Evolutionary conservation across 495 filamentous ascomycete genomes (phyloP), one percentile per base, ranked within the genome.

Genomic region (Podospora pseudocomata): DNA sequence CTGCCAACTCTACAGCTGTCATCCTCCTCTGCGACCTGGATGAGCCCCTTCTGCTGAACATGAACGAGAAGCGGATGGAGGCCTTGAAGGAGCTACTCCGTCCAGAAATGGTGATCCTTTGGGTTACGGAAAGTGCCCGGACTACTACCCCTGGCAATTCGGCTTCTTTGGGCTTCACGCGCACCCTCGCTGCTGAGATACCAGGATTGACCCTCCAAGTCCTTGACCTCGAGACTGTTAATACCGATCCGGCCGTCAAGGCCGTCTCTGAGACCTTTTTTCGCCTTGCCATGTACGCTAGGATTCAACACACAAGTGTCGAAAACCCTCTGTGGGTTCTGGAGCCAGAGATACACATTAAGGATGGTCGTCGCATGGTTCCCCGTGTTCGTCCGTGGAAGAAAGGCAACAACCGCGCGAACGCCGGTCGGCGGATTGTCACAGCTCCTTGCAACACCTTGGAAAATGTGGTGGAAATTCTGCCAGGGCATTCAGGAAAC

Each of bases 91-190:
- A 63, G 1, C 68, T 84, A 23, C 64, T 84, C 16, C 73, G 69
- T 2, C 80, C 80, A 0, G 61, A 71, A 15, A 80, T 82, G 77
- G 74, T 68, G 1, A 68, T 80, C 0, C 73, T 84, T 5, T 84
- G 81, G 81, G 63, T 79, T 18, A 82, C 80, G 0, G 57, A 60
- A 16, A 71, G 75, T 13, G 70, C 77, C 0, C 68, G 70, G 5
- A 66, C 62, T 27, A 26, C 60, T 16, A 76, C 78, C 34, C 78
- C 81, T 0, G 75, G 80, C 0, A 66, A 77, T 28, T 80, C 81
- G 1, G 78, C 80, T 0, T 80, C 77, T 2, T 76, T 83, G 13
- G 81, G 81, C 0, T 82, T 84, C 60, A 72, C 77, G 2, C 76
- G 81, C 30, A 82, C 81, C 0, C 62, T 83, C 53, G 68, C 71